A percentile compares a stretch with the other conserved stretches of the same genome.
Evolutionary conservation across 1,284 basidiomycete genomes (phyloP).

Genomic region (Austroboletus niveus): DNA sequence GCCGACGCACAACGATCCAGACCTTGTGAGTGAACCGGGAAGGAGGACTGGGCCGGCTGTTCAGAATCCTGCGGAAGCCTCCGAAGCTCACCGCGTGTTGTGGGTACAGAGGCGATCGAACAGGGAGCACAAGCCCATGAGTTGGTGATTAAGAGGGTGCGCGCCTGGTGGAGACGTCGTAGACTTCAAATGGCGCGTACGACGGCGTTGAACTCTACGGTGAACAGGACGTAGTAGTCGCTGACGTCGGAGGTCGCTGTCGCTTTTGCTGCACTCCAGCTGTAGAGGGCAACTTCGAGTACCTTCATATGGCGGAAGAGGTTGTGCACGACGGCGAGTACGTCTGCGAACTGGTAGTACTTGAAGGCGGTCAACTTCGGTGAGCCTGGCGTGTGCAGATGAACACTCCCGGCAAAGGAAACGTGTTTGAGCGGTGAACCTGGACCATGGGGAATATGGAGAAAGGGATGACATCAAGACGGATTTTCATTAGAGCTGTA

Average conservation of each 20-base stretch:
- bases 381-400: too few relatives aligned
- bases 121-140: too few relatives aligned
- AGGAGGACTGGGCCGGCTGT: too few relatives aligned
- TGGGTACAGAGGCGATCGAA: too few relatives aligned
- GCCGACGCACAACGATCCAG: too few relatives aligned
- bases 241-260: conserved; percentile 76
- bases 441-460: conserved; percentile 11
- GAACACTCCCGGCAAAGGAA: too few relatives aligned
- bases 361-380: too few relatives aligned
- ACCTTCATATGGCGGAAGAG: conserved; percentile 86
- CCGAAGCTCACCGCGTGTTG: too few relatives aligned
- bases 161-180: conserved; percentile 81
- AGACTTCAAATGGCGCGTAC: conserved; percentile 75
- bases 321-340: conserved; percentile 72
- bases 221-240: conserved; percentile 91
- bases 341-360: conserved; percentile 35
- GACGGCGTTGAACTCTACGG: conserved; percentile 88
- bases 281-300: conserved; percentile 76
- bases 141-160: conserved; percentile 18
- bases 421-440: background rate
- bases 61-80: too few relatives aligned
- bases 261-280: conserved; percentile 71
- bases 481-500: background rate
- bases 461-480: too few relatives aligned
- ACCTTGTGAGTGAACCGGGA: too few relatives aligned